phyloP scores from a whole-genome alignment of 768 basidiomycete genomes.

The Xanthoconium purpureum region DNA sequence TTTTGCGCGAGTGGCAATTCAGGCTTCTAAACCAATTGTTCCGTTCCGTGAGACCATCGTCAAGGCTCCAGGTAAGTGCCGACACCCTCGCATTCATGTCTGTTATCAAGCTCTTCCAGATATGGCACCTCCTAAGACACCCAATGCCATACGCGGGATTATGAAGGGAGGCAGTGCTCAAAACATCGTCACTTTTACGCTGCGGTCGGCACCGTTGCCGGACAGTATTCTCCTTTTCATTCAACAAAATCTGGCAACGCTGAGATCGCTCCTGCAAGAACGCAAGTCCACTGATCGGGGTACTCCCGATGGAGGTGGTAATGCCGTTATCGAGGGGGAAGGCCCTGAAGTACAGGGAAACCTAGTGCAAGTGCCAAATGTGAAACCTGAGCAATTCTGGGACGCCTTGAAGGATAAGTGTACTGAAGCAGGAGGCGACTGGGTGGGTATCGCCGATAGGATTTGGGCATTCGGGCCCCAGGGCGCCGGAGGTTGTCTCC shows the following conservation, averaged over 20 bases:
- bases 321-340: constrained; percentile 33
- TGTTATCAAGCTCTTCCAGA: constrained; percentile 45
- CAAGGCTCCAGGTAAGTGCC: constrained; percentile 59
- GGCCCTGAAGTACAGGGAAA: constrained; percentile 52
- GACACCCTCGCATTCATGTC: not conserved
- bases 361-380: constrained; percentile 56
- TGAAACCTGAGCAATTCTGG: constrained; percentile 83
- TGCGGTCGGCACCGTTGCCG: constrained; percentile 83
- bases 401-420: constrained; percentile 59
- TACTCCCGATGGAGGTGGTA: constrained; percentile 5
- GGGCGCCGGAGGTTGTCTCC: constrained; percentile 77
- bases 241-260: constrained; percentile 59
- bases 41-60: constrained; percentile 96
- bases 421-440: constrained; percentile 68
- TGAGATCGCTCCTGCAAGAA: constrained; percentile 60
- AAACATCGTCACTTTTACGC: constrained; percentile 72
- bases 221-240: constrained; percentile 70
- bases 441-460: constrained; percentile 65
- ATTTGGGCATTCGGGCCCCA: constrained; percentile 95
- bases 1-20: constrained; percentile 90
- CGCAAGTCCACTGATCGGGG: constrained; percentile 39
- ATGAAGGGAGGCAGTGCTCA: constrained; percentile 66
- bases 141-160: constrained; percentile 71
- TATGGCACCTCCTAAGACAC: constrained; percentile 81
- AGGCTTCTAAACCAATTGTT: constrained; percentile 92